Evolutionary conservation across 2,329 filamentous ascomycete genomes (phyloP), one percentile per base, ranked within the genome.

Genomic region (Fusarium illudens): DNA sequence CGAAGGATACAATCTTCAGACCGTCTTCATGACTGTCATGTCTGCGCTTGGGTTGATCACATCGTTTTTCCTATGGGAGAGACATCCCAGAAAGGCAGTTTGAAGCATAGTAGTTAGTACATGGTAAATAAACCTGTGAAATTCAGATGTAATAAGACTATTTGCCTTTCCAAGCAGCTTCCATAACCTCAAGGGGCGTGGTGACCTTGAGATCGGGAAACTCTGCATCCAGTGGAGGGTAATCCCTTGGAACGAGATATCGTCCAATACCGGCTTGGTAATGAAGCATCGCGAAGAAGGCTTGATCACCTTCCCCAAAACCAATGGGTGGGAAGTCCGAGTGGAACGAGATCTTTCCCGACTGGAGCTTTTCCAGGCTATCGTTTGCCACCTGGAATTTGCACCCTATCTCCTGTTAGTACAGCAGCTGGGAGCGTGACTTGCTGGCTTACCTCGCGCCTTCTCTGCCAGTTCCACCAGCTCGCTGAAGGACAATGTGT

Each of bases 331-430:
- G 73, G 30, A 66, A 74, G 3, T 72, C 57, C 0, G 55, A 34
- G 4, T 57, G 62, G 36, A 72, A 73, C 1, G 73, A 74, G 12
- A 75, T 75, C 6, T 56, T 67, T 1, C 73, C 72, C 0, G 68
- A 70, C 13, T 69, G 59, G 2, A 75, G 37, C 36, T 68, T 74
- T 9, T 70, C 67, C 15, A 75, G 17, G 5, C 65, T 71, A 15
- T 71, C 69, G 10, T 48, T 20, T 1, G 30, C 58, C 0, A 70
- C 56, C 6, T 61, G 7, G 9, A 71, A 71, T 8, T 71, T 71
- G 15, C 15, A 42, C 0, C 63, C 69, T 71, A 19, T 1, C 0
- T 2, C 2, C 2, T 1, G 15, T 62, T 6, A 60, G 19, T 6
- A 20, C 2, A 1, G 13, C 1, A 46, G 0, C 1, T 2, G 3